A percentile compares a stretch with the other conserved stretches of the same genome.
Evolutionary conservation across 306 rosid species (phyloP).

Genomic region (Echinosophora koreensis): DNA sequence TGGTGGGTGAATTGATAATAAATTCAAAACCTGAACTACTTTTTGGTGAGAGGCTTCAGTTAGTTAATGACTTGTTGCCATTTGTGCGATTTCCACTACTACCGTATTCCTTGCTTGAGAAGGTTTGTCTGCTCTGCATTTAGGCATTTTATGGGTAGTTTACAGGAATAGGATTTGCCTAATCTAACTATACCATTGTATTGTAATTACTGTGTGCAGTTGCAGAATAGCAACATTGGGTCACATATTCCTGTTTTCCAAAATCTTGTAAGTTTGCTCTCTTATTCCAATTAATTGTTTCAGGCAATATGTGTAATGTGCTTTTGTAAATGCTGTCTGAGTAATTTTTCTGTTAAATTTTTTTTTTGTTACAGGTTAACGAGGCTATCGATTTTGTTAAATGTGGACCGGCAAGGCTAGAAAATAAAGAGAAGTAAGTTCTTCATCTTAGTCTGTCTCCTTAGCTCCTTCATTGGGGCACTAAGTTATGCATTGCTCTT

Average conservation of each 20-base stretch:
- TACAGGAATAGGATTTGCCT: constrained; percentile 24
- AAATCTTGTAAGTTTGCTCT: constrained; percentile 65
- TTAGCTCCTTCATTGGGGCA: constrained; percentile 15
- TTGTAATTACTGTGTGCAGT: constrained; percentile 60
- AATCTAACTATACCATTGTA: constrained; percentile 45
- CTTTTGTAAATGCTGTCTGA: constrained; percentile 21
- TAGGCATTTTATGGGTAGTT: constrained; percentile 21
- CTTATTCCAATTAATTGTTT: constrained; percentile 26
- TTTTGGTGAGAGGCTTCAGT: constrained; percentile 77
- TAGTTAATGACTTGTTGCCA: constrained; percentile 66
- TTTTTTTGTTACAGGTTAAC: constrained; percentile 59
- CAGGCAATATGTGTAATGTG: constrained; percentile 15
- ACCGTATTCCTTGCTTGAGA: constrained; percentile 70
- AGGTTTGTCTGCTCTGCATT: constrained; percentile 60
- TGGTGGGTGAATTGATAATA: constrained; percentile 71
- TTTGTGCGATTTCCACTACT: constrained; percentile 78
- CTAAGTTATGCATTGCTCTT: constrained; percentile 18
- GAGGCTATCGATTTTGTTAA: constrained; percentile 71
- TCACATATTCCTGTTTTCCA: constrained; percentile 57
- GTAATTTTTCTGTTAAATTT: constrained; percentile 25
- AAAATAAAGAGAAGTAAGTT: constrained; percentile 71
- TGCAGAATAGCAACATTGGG: constrained; percentile 78
- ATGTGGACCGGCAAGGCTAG: constrained; percentile 56
- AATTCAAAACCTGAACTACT: constrained; percentile 70
- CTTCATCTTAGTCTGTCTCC: constrained; percentile 28